Base-by-base conservation (phyloP, 345 rosid species). In the Hevea brasiliensis region DNA sequence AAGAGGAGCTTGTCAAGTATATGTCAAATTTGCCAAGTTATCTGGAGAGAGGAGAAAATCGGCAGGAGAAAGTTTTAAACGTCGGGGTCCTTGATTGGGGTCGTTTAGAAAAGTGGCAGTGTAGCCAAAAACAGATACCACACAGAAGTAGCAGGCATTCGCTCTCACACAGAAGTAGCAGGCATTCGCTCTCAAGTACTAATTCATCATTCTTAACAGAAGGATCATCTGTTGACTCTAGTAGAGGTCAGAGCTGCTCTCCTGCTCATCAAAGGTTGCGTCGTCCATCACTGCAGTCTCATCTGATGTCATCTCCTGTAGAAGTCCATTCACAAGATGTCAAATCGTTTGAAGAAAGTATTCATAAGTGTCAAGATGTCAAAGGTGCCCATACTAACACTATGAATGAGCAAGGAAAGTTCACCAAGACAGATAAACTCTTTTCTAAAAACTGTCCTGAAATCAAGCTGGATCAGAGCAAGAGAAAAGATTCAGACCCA, bases 11-110 rank as follows among this genome's bases (percentile, higher is more conserved):
- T 70, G 92, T 95, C 26, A 92, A 87, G 87, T 87, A 88, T 80
- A 92, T 95, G 99, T 90, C 98, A 0, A 85, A 86, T 62, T 75
- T 95, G 82, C 98, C 99, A 6, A 85, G 85, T 84, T 95, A 84
- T 87, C 83, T 92, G 77, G 90, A 88, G 88, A 82, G 80, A 81
- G 80, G 90, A 61, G 84, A 81, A 75, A 77, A 78, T 1, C 84
- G 72, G 45, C 79, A 83, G 65, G 98, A 89, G 61, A 89, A 82
- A 63, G 84, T 85, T 72, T 80, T 90, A 76, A 92, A 85, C 50
- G 84, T 95, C 71, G 99, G 99, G 80, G 99, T 95, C 72, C 96
- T 95, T 76, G 92, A 90, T 64, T 92, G 98, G 99, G 80, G 87
- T 8, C 92, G 89, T 56, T 87, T 95, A 35, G 95, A 95, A 76